These are phyloP conservation scores for Cladorrhinum sp. DNA, from an alignment of 2,329 filamentous ascomycete genomes.

Conservation along the genomic window DNA sequence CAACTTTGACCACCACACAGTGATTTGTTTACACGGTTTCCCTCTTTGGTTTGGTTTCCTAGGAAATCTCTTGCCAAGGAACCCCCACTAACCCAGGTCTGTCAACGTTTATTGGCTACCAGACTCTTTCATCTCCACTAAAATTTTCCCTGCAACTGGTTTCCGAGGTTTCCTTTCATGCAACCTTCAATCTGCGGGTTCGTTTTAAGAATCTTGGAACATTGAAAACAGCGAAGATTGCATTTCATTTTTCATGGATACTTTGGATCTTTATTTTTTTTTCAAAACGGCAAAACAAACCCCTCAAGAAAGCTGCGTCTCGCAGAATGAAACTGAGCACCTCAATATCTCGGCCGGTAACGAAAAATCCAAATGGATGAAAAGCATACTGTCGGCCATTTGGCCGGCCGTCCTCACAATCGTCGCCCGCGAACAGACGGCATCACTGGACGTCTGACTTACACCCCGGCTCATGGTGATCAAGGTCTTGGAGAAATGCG, in stretches of 20 bases:
- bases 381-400: constrained; percentile 7
- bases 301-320: neutral
- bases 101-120: constrained; percentile 1
- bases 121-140: neutral
- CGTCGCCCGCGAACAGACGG: constrained; percentile 19
- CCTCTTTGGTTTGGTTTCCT: constrained; percentile 24
- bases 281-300: constrained; percentile 3
- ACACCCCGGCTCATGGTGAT: constrained; percentile 20
- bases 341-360: constrained; percentile 2
- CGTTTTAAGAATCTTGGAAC: neutral
- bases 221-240: neutral
- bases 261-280: neutral
- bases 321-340: constrained; percentile 20
- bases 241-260: neutral
- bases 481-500: constrained; percentile 34
- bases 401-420: constrained; percentile 9
- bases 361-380: constrained; percentile 26
- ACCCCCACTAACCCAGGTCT: constrained; percentile 9
- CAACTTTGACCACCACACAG: no score
- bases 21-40: constrained; percentile 26
- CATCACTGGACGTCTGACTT: constrained; percentile 26
- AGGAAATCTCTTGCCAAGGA: constrained; percentile 12
- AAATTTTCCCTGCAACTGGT: neutral
- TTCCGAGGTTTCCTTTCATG: neutral
- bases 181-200: constrained; percentile 17